Evolutionary conservation across 495 filamentous ascomycete species (phyloP), one percentile per base, ranked within the genome.

Genomic region (Talaromyces ruber): DNA sequence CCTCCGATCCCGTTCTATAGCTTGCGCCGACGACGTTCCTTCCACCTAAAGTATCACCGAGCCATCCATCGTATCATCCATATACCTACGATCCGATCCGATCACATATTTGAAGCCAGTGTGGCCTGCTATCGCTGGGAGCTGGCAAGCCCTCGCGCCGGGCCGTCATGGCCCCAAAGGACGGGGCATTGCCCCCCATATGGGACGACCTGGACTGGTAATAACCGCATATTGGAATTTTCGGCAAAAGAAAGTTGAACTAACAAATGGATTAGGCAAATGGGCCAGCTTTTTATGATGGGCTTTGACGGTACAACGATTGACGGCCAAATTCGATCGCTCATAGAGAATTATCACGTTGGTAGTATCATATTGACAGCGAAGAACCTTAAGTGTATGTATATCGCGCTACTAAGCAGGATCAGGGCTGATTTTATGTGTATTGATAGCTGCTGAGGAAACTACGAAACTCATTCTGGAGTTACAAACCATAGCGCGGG

Each of bases 211-310:
- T 77, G 65, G 74, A 79, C 66, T 79, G 76, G 77, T 80, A 21
- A 64, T 30, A 12, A 12, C 14, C 16, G 12, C 63, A 56, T 37
- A 7, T 6, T 14, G 4, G 11, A 54, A 26, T 54, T 2, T 29
- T 54, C 11, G 3, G 16, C 5, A 4, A 3, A 9, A 5, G 34
- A 6, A n/a, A 54, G 21, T 28, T 16, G 22, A 11, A 14, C 26
- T 25, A 16, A 25, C 12, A 54, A 43, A 39, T 57, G 57, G 55
- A 32, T 63, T 64, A 80, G 78, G 70, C 76, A 79, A 68, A 89
- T 93, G 81, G 92, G 92, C 60, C 91, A 96, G 81, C 85, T 95
- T 74, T 87, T 96, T 75, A 93, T 95, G 82, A 93, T 95, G 90
- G 92, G 91, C 71, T 96, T 92, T 79, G 91, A 96, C 81, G 91